These are phyloP conservation scores for Pterula multifida DNA, from an alignment of 1,284 basidiomycete genomes.

Conservation along the genomic window DNA sequence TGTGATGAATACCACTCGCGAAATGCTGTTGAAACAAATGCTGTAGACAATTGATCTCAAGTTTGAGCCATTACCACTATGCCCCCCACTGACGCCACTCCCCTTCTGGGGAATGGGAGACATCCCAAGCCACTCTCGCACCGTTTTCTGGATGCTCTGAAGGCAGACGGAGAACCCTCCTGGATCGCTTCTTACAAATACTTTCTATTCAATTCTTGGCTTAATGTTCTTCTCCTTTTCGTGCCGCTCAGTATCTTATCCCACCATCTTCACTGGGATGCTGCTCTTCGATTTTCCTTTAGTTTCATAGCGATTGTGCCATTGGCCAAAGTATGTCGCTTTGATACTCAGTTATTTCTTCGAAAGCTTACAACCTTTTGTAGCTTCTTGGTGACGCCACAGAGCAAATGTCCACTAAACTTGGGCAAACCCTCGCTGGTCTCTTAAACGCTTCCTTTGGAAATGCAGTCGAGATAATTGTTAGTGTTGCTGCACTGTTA, in stretches of 20 bases:
- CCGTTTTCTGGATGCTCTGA: background rate
- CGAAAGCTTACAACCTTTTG: conserved; percentile 5
- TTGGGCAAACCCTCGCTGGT: conserved; percentile 77
- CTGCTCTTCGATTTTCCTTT: conserved; percentile 71
- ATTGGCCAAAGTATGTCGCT: conserved; percentile 54
- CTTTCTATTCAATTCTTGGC: conserved; percentile 61
- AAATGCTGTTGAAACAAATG: background rate
- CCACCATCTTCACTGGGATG: conserved; percentile 61
- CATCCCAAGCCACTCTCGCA: background rate
- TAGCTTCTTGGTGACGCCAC: conserved; percentile 77
- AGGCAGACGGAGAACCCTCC: background rate
- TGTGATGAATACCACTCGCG: background rate
- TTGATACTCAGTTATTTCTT: conserved; percentile 4
- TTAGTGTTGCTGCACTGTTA: conserved; percentile 73
- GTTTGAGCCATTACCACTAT: background rate
- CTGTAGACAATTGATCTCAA: background rate
- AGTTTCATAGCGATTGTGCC: conserved; percentile 84
- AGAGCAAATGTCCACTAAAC: conserved; percentile 70
- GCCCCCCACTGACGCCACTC: background rate
- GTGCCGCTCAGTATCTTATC: conserved; percentile 61
- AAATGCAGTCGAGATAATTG: conserved; percentile 78
- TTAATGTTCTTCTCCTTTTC: conserved; percentile 71
- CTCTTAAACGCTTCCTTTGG: conserved; percentile 80
- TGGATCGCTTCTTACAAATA: conserved; percentile 16
- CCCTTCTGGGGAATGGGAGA: background rate